phyloP scores from a whole-genome alignment of 768 basidiomycete species.

The Phanerochaete carnosa region DNA sequence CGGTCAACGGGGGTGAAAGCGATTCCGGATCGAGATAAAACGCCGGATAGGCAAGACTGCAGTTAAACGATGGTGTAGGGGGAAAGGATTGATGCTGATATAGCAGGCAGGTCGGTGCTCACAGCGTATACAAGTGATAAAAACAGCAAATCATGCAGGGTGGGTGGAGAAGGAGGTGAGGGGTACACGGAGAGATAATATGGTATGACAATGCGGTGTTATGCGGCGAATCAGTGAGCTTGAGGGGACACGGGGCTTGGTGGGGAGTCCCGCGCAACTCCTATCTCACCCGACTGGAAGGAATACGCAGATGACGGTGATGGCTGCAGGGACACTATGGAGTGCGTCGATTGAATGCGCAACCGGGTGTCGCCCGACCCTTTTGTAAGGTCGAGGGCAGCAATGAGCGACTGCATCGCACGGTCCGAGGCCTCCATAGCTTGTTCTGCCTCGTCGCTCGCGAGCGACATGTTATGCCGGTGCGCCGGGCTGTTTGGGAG shows the following conservation, averaged over 20 bases:
- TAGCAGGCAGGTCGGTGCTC: not conserved
- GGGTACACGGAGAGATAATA: not conserved
- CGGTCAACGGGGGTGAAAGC: slow-evolving; percentile 2
- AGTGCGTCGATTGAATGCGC: slow-evolving; percentile 30
- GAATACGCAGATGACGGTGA: slow-evolving; percentile 35
- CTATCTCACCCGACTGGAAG: slow-evolving; percentile 22
- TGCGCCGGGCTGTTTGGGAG: slow-evolving; percentile 32
- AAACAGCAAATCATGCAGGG: not conserved
- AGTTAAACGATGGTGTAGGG: slow-evolving; percentile 1
- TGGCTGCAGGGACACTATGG: slow-evolving; percentile 52
- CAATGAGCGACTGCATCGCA: slow-evolving; percentile 63
- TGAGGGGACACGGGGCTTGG: slow-evolving; percentile 23
- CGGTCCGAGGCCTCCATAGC: slow-evolving; percentile 37
- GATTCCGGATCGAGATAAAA: slow-evolving; percentile 12
- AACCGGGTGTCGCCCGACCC: slow-evolving; percentile 47
- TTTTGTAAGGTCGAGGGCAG: slow-evolving; percentile 53
- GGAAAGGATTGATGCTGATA: not conserved
- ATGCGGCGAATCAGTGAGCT: not conserved
- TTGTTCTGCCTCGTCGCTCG: slow-evolving; percentile 32
- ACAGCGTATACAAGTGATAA: slow-evolving; percentile 4
- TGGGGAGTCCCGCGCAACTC: slow-evolving; percentile 28
- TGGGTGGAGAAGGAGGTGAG: not conserved
- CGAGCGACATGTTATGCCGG: slow-evolving; percentile 28
- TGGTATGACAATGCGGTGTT: not conserved
- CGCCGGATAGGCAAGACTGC: slow-evolving; percentile 11